phyloP scores from a whole-genome alignment of 441 rosid genomes.

The Cnidoscolus chayamansa region DNA sequence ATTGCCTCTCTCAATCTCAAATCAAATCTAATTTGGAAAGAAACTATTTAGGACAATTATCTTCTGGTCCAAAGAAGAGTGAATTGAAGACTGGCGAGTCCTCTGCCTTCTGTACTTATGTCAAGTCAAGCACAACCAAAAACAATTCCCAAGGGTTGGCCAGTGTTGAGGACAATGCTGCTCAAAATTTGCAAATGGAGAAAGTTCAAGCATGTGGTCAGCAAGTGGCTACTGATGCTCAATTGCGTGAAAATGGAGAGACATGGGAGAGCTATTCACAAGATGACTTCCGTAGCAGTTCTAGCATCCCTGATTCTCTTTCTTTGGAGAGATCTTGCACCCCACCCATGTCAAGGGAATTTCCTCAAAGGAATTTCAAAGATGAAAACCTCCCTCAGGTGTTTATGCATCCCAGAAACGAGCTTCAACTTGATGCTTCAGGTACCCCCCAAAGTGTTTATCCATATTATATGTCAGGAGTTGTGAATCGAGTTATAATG shows the following conservation, averaged over 20 bases:
- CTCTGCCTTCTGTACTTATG: conserved; percentile 93
- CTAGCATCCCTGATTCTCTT: conserved; percentile 45
- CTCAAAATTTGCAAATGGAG: conserved; percentile 35
- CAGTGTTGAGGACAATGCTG: conserved; percentile 36
- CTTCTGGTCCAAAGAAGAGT: conserved; percentile 73
- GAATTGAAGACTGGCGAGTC: conserved; percentile 83
- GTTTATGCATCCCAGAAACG: conserved; percentile 38
- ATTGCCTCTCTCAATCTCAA: background rate
- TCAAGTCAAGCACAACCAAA: conserved; percentile 53
- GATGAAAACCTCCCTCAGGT: conserved; percentile 44
- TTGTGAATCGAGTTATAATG: conserved; percentile 65
- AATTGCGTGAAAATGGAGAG: conserved; percentile 49
- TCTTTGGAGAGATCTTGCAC: conserved; percentile 61
- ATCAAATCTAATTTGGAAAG: conserved; percentile 8
- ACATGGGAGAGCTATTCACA: conserved; percentile 55
- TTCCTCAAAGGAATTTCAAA: conserved; percentile 42
- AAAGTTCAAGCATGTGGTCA: conserved; percentile 38
- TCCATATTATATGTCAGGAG: conserved; percentile 74
- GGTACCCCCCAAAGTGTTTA: conserved; percentile 50
- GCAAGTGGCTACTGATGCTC: conserved; percentile 38
- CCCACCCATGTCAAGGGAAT: conserved; percentile 52
- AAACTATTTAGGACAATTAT: conserved; percentile 53
- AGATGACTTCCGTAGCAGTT: conserved; percentile 59
- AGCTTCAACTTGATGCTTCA: conserved; percentile 42
- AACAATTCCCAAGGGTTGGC: conserved; percentile 36